Conservation (phyloP, 345 rosid species). For the Leavenworthia alabamica region DNA sequence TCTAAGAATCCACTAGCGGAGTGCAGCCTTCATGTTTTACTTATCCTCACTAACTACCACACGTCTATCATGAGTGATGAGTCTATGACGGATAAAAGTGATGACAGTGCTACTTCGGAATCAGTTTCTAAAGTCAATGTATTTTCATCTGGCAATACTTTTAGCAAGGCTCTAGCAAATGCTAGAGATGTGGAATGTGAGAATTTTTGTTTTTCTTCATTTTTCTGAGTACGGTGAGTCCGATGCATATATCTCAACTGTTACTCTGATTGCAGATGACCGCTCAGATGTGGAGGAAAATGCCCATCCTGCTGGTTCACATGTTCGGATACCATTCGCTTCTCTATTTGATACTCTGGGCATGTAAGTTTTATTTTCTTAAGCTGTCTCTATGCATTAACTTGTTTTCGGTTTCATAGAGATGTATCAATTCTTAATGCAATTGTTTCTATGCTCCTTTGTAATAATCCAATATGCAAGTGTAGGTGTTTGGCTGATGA, state of each 20-base stretch:
- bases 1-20: conserved; percentile 63
- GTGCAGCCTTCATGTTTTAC: conserved; percentile 74
- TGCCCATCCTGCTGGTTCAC: conserved; percentile 46
- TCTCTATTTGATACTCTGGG: conserved; percentile 89
- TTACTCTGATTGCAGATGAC: conserved; percentile 53
- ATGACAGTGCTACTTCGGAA: conserved; percentile 54
- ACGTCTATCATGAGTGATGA: conserved; percentile 55
- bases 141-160: conserved; percentile 64
- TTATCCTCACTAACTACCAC: conserved; percentile 76
- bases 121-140: conserved; percentile 47
- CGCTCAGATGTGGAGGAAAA: conserved; percentile 80
- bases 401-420: background rate
- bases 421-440: background rate
- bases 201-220: conserved; percentile 12
- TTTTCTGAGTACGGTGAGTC: background rate
- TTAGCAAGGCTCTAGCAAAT: conserved; percentile 77
- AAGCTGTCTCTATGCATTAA: background rate
- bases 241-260: conserved; percentile 1
- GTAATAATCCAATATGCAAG: conserved; percentile 12
- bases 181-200: conserved; percentile 89
- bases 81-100: conserved; percentile 50
- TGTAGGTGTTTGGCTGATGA: conserved; percentile 92
- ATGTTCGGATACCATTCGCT: conserved; percentile 80
- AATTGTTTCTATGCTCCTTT: conserved; percentile 1
- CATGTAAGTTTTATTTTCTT: conserved; percentile 49